A percentile compares a stretch with the other conserved stretches of the same genome.
Evolutionary conservation across 371 early-diverging fungal species (phyloP).

Genomic region (Nosema bombycis): DNA sequence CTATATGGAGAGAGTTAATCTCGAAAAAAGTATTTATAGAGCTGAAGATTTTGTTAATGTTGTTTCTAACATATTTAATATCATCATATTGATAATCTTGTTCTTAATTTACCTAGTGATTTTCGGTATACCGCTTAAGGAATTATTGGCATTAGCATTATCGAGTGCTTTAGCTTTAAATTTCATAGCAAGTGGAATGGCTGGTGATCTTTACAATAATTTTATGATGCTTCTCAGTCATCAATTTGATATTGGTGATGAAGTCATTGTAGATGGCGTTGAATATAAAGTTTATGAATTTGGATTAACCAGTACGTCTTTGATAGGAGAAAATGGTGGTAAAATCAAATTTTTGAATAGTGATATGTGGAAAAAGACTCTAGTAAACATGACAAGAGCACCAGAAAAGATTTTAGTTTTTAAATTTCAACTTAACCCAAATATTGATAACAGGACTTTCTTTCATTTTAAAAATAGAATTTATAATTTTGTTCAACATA

Average conservation of each 20-base stretch:
- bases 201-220: constrained; percentile 56
- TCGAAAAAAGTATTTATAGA: constrained; percentile 54
- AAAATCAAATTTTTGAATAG: constrained; percentile 64
- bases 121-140: constrained; percentile 58
- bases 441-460: constrained; percentile 41
- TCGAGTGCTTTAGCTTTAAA: constrained; percentile 62
- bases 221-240: constrained; percentile 63
- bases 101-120: constrained; percentile 59
- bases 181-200: constrained; percentile 59
- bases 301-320: constrained; percentile 60
- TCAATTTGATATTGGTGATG: constrained; percentile 66
- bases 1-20: constrained; percentile 61
- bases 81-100: constrained; percentile 47
- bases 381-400: constrained; percentile 65
- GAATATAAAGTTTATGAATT: constrained; percentile 59
- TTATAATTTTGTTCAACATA: constrained; percentile 48
- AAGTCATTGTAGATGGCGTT: constrained; percentile 59
- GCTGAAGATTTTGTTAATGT: constrained; percentile 57
- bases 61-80: constrained; percentile 43
- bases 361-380: constrained; percentile 57
- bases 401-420: constrained; percentile 65
- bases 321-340: constrained; percentile 62
- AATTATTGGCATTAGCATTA: constrained; percentile 60
- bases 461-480: constrained; percentile 55
- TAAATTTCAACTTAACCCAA: constrained; percentile 52